A percentile compares a stretch with the other conserved stretches of the same genome.
Conservation (phyloP, 2,329 filamentous ascomycete species). For the Trichoderma atroviride region DNA sequence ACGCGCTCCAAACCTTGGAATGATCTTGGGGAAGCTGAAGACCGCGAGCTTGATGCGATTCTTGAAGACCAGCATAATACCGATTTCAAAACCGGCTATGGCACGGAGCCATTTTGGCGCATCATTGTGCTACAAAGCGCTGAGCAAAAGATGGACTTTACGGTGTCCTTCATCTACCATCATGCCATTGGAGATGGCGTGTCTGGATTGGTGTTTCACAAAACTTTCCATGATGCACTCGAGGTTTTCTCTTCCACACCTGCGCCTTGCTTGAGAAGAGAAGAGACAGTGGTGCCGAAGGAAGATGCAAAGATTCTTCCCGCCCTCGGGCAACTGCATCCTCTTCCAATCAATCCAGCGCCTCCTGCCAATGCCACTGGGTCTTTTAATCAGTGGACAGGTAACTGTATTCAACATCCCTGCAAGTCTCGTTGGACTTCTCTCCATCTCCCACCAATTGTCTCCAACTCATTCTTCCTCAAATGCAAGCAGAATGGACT, state of each 20-base stretch:
- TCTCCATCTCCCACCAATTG: neutral
- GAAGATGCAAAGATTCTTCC: neutral
- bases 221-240: slow-evolving; percentile 44
- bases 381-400: neutral
- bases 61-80: neutral
- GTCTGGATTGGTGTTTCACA: slow-evolving; percentile 50
- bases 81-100: neutral
- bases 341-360: neutral
- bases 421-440: neutral
- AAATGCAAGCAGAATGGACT: neutral
- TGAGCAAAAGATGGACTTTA: slow-evolving; percentile 39
- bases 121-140: slow-evolving; percentile 33
- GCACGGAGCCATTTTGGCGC: neutral
- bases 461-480: neutral
- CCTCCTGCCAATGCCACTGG: neutral
- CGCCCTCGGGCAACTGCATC: neutral
- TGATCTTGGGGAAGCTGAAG: neutral
- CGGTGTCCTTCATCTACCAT: slow-evolving; percentile 50
- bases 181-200: slow-evolving; percentile 51
- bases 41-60: neutral
- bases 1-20: neutral
- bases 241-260: slow-evolving; percentile 12
- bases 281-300: neutral
- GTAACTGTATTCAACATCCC: neutral
- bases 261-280: neutral